Evolutionary conservation across 2,329 filamentous ascomycete species (phyloP), one percentile per base, ranked within the genome.

Genomic region (Ilyonectria robusta): DNA sequence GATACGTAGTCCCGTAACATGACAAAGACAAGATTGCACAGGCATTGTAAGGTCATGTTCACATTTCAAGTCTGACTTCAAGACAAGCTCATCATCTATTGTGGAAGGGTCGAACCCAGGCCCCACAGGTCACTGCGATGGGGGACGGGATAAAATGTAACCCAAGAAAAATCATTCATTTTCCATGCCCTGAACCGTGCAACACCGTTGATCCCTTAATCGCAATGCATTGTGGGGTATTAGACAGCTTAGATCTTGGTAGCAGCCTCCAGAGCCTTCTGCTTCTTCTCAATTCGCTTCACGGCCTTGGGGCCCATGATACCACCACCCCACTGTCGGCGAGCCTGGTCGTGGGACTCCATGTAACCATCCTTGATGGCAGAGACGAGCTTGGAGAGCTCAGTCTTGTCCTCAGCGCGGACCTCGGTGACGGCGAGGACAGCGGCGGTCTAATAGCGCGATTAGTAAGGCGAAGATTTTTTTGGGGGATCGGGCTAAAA

Each of bases 291-390:
- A 72, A 86, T 88, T 81, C 86, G 86, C 85, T 88, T 89, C 85
- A 90, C 91, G 82, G 96, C 95, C 94, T 99, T 99, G 83, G 92
- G 89, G 81, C 96, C 88, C 95, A 99, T 98, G 88, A 99, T 98
- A 86, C 97, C 97, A 90, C 96, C 96, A 88, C 97, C 96, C 96
- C 97, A 99, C 87, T 95, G 93, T 84, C 93, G 92, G 85, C 94
- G 93, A 80, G 89, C 85, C 82, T 94, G 93, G 87, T 98, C 95
- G 84, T 93, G 93, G 91, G 97, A 97, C 86, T 97, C 94, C 80
- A 93, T 86, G 91, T 97, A 99, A 77, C 95, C 96, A 81, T 98
- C 95, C 92, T 99, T 98, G 90, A 99, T 88, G 82, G 96, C 91
- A 75, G 93, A 93, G 82, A 98, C 87, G 83, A 99, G 92, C 91